Base-by-base conservation (phyloP, 1,284 basidiomycete genomes). In the Malassezia vespertilionis region DNA sequence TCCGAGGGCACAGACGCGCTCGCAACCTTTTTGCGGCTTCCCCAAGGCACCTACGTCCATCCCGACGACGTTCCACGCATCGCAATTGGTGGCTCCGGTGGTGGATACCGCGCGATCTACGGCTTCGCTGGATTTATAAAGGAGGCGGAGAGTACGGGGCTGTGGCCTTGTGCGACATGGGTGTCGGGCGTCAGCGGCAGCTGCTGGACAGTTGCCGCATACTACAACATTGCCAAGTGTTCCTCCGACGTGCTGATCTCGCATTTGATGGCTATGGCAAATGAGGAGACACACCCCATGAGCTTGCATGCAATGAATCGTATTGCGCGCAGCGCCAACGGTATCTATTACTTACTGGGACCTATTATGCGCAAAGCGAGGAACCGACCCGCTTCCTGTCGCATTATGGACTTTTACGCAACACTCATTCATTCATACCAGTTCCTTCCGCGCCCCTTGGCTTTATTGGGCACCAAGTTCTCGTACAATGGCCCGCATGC, bases 61-160 rank as follows among this genome's bases (percentile, higher is more conserved):
- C 60, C 62, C 21, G 48, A 61, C 15, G 69, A 70, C 43, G 61
- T 71, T 14, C 69, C 69, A 6, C 50, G 68, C 10, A 52, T 72
- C 15, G 65, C 61, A 2, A 41, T 71, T 9, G 69, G 70, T 8
- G 70, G 69, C n/a, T 62, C 58, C 1, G 70, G 70, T 9, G 70
- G 70, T n/a, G 70, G 70, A 17, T 70, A 69, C 32, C 54, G 70
- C 10, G 70, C 70, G 23, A 67, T 57, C 53, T 67, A 58, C 30
- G 60, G 57, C 21, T 64, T 58, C 36, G 51, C 60, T 5, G 62
- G 56, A 15, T 58, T 60, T 27, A 51, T 68, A 32, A 54, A 59
- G 2, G 65, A 60, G 2, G 49, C 68, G 10, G 58, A 65, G 39
- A 53, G 56, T 14, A 49, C 57, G 12, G 56, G 55, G 5, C 45